Base-by-base conservation (phyloP, 495 filamentous ascomycete genomes). In the Trichoderma gamsii region DNA sequence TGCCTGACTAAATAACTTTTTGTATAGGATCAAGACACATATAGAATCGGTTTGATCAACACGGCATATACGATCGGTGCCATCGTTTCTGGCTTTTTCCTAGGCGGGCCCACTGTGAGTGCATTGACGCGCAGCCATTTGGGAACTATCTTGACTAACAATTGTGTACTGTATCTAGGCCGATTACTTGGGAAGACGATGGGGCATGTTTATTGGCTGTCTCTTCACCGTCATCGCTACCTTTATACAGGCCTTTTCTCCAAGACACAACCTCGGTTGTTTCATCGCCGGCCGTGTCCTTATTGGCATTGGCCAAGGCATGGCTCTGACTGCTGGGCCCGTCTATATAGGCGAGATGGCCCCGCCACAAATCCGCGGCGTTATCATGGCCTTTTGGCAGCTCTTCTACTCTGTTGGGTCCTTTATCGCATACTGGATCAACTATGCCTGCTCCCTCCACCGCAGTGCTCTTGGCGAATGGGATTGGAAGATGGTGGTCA, bases 301-400 rank as follows among this genome's bases (percentile, higher is more conserved):
- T 68, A 87, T 88, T 67, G 87, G 86, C 80, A 75, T 89, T 65
- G 87, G 86, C 2, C 86, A 89, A 76, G 86, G 87, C 65, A 79
- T 88, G 75, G 86, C 86, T 65, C 73, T 88, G 70, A 88, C 74
- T 12, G 70, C 85, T 51, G 85, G 85, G 13, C 85, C 85, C 0
- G 85, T 87, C 67, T 88, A 88, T 70, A 88, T 88, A 64, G 85
- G 85, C 64, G 85, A 88, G 67, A 73, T 88, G 23, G 81, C 85
- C 8, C 84, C 85, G 8, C 72, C 82, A 11, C 81, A 87, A 65
- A 87, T 87, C 69, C 83, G 86, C 63, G 86, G 86, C 67, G 82
- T 82, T 70, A 86, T 88, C 71, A 87, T 88, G 86, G 83, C 83
- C n/a, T 86, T 87, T 70, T 88, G 85, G 86, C 85, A 88, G 75